Conservation (phyloP, 345 rosid species). For the Viola odorata region DNA sequence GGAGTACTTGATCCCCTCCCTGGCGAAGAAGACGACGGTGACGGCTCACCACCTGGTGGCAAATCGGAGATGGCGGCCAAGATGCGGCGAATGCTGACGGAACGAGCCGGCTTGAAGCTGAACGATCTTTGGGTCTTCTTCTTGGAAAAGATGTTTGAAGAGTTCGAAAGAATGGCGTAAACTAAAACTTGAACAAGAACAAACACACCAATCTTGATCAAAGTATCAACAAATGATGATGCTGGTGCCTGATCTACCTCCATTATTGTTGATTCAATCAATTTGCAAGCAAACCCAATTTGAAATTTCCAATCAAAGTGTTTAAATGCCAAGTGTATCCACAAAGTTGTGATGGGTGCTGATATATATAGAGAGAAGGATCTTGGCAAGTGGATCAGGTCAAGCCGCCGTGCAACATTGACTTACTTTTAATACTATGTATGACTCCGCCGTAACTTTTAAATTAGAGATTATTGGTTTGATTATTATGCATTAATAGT, state of each 20-base stretch:
- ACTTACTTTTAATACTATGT: no score
- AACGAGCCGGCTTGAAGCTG: conserved; percentile 47
- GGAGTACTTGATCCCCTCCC: conserved; percentile 11
- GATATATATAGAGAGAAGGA: no score
- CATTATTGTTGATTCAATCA: not conserved
- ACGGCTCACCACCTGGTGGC: conserved; percentile 35
- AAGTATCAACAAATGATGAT: conserved; percentile 17
- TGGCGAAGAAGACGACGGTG: conserved; percentile 5
- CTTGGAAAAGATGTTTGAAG: conserved; percentile 42
- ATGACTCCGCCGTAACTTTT: no score
- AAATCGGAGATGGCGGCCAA: conserved; percentile 39
- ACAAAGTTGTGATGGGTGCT: no score
- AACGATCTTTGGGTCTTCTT: conserved; percentile 28
- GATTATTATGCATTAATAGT: no score
- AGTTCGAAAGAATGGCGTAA: conserved; percentile 42
- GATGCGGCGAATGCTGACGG: conserved; percentile 41
- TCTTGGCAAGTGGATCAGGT: no score
- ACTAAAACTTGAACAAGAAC: conserved; percentile 47
- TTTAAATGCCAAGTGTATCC: no score
- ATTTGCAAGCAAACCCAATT: no score
- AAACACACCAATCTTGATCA: conserved; percentile 35
- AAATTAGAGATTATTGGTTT: no score
- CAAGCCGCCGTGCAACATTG: no score
- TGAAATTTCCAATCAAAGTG: no score
- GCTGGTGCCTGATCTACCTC: not conserved